phyloP scores from a whole-genome alignment of 2,329 filamentous ascomycete genomes.

The Pseudogymnoascus sp. region DNA sequence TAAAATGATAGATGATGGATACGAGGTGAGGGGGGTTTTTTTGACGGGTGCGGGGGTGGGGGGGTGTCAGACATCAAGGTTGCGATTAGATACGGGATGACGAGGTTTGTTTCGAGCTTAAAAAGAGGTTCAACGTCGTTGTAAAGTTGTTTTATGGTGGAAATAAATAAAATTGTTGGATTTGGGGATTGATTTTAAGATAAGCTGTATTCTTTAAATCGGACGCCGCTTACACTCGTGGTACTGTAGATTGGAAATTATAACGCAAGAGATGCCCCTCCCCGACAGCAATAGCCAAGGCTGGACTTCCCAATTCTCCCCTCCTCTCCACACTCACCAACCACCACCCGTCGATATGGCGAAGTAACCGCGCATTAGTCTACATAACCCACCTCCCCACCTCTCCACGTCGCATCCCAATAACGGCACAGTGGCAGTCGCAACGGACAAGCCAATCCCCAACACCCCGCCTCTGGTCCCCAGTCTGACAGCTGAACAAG shows the following conservation, averaged over 20 bases:
- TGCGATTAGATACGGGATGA: not conserved
- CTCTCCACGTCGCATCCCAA: not conserved
- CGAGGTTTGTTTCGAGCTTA: not conserved
- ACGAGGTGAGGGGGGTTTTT: not conserved
- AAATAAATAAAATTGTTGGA: not conserved
- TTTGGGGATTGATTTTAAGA: not conserved
- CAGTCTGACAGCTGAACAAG: not conserved
- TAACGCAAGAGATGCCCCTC: not conserved
- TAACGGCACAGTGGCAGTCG: not conserved
- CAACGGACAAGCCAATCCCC: not conserved
- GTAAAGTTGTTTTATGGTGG: too few relatives aligned
- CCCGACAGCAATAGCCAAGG: not conserved
- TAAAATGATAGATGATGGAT: conserved; percentile 5
- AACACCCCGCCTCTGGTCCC: not conserved
- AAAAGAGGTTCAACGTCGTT: not conserved
- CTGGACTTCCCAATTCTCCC: not conserved
- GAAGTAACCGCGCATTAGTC: not conserved
- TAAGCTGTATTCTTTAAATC: too few relatives aligned
- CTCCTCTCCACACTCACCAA: not conserved
- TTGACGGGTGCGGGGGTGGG: not conserved
- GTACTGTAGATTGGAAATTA: not conserved
- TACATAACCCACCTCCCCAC: not conserved
- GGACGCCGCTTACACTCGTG: not conserved
- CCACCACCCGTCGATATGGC: not conserved
- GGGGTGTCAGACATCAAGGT: not conserved